phyloP scores from a whole-genome alignment of 2,329 filamentous ascomycete genomes.

The Ciborinia camelliae region DNA sequence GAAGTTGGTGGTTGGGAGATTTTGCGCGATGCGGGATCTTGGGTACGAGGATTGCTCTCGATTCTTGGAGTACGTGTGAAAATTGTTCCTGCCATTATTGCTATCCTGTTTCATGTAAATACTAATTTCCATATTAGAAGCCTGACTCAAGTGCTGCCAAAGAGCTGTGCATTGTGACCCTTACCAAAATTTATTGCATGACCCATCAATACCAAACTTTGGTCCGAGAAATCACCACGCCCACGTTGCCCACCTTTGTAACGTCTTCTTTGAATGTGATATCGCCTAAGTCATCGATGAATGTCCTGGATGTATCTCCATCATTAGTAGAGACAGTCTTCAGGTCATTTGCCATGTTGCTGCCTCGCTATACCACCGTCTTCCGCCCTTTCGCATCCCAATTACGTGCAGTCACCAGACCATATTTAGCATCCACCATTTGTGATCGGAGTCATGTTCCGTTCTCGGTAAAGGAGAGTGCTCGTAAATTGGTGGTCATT shows the following conservation, averaged over 20 bases:
- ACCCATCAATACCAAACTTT: constrained; percentile 80
- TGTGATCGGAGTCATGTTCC: constrained; percentile 50
- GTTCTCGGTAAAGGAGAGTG: constrained; percentile 51
- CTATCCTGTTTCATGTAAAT: constrained; percentile 19
- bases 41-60: constrained; percentile 72
- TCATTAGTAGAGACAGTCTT: constrained; percentile 64
- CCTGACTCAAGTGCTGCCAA: constrained; percentile 72
- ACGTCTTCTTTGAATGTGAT: constrained; percentile 59
- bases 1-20: constrained; percentile 84
- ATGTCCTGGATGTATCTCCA: constrained; percentile 41
- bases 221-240: constrained; percentile 65
- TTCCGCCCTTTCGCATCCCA: constrained; percentile 73
- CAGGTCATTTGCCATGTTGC: constrained; percentile 65
- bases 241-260: constrained; percentile 26
- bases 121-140: constrained; percentile 51
- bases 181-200: constrained; percentile 80
- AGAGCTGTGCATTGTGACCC: constrained; percentile 69
- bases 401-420: constrained; percentile 58
- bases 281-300: constrained; percentile 45
- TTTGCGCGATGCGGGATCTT: constrained; percentile 67
- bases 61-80: constrained; percentile 60
- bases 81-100: constrained; percentile 3
- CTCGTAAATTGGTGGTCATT: constrained; percentile 64
- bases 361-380: constrained; percentile 79
- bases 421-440: constrained; percentile 62